phyloP scores from a whole-genome alignment of 2,329 filamentous ascomycete species.

The Cladosporium halotolerans region DNA sequence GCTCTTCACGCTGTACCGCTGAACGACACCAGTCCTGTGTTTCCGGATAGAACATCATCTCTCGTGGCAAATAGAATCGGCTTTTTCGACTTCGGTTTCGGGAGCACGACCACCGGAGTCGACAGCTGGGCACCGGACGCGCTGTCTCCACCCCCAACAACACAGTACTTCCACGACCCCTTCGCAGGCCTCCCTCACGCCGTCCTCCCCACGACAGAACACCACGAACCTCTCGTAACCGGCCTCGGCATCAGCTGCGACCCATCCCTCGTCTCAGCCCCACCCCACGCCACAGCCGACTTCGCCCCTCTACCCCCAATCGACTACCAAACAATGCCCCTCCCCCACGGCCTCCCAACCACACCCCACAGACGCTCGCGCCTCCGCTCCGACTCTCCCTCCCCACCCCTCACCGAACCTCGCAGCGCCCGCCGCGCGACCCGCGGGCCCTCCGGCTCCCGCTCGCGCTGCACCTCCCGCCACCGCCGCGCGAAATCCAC shows the following conservation, averaged over 20 bases:
- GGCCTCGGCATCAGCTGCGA: constrained; percentile 31
- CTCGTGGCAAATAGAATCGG: constrained; percentile 23
- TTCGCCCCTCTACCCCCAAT: constrained; percentile 12
- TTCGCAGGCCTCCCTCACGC: constrained; percentile 17
- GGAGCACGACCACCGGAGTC: not conserved
- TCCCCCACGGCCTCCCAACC: constrained; percentile 22
- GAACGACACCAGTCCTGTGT: constrained; percentile 27
- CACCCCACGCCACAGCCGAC: constrained; percentile 13
- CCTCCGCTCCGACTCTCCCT: constrained; percentile 18
- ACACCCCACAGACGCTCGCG: constrained; percentile 20
- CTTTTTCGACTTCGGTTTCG: constrained; percentile 30
- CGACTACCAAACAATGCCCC: not conserved
- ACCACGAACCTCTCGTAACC: constrained; percentile 3
- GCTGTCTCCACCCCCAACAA: not conserved
- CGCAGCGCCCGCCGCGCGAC: constrained; percentile 10
- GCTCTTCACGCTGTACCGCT: constrained; percentile 20
- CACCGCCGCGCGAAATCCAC: constrained; percentile 26
- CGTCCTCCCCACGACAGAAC: constrained; percentile 15
- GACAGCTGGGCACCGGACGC: constrained; percentile 1
- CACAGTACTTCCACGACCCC: constrained; percentile 15
- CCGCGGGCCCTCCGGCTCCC: not conserved
- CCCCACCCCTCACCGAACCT: constrained; percentile 23
- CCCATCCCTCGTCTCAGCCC: constrained; percentile 22
- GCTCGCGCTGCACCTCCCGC: constrained; percentile 16
- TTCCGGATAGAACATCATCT: constrained; percentile 20